Evolutionary conservation across 2,329 filamentous ascomycete species (phyloP).

Genomic region (Coleophoma eucalyptorum): DNA sequence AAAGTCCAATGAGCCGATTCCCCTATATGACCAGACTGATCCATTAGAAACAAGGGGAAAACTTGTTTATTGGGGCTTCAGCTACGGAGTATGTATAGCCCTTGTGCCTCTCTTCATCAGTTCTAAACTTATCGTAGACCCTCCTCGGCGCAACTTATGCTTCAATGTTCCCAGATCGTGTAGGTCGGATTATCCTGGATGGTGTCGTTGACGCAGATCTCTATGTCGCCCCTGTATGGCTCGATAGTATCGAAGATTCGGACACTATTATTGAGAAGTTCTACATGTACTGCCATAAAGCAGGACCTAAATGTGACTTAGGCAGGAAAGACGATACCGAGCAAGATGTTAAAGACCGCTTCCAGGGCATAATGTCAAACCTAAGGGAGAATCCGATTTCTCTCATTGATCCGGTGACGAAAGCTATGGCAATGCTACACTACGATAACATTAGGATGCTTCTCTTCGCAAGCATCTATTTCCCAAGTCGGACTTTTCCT

Average conservation of each 20-base stretch:
- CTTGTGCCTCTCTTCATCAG: background rate
- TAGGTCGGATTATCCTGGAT: constrained; percentile 32
- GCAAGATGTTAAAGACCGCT: constrained; percentile 16
- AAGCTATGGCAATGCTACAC: constrained; percentile 18
- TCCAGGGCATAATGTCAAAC: constrained; percentile 31
- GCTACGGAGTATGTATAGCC: constrained; percentile 33
- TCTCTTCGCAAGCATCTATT: constrained; percentile 23
- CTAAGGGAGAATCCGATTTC: constrained; percentile 32
- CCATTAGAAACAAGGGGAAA: constrained; percentile 19
- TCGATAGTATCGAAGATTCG: constrained; percentile 8
- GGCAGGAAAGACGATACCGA: constrained; percentile 3
- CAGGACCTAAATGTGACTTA: constrained; percentile 24
- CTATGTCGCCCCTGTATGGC: constrained; percentile 1
- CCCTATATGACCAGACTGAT: background rate
- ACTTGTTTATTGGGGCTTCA: constrained; percentile 44
- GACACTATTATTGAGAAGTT: constrained; percentile 15
- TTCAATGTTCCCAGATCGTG: constrained; percentile 32
- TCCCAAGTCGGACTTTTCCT: constrained; percentile 19
- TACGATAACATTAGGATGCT: constrained; percentile 21
- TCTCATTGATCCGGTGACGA: constrained; percentile 10
- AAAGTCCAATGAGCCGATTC: constrained; percentile 26
- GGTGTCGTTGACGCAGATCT: constrained; percentile 7
- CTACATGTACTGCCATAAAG: constrained; percentile 14
- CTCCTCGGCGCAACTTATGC: constrained; percentile 34
- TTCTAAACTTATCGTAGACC: background rate